These are phyloP conservation scores for Erysimum cheiri DNA, from an alignment of 441 rosid species.

Conservation along the genomic window DNA sequence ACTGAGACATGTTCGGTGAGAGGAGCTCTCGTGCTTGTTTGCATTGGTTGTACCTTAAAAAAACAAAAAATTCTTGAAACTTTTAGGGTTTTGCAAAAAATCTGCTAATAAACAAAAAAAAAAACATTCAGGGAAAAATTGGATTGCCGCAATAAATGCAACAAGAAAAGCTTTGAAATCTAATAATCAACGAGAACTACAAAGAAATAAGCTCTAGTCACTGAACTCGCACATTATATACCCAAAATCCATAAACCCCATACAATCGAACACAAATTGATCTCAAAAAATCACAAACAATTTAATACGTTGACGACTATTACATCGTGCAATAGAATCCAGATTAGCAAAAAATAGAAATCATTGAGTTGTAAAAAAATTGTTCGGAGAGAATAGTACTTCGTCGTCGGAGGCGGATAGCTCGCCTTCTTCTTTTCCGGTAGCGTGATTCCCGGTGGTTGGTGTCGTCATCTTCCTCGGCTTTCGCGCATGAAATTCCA, in stretches of 20 bases:
- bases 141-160: slow-evolving; percentile 8
- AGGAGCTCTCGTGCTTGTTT: slow-evolving; percentile 49
- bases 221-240: slow-evolving; percentile 1
- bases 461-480: slow-evolving; percentile 28
- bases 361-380: not conserved
- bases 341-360: slow-evolving; percentile 20
- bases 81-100: slow-evolving; percentile 25
- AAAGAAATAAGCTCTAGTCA: slow-evolving; percentile 8
- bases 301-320: not conserved
- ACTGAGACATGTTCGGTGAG: slow-evolving; percentile 34
- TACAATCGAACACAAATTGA: not conserved
- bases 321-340: not conserved
- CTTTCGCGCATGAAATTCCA: not conserved
- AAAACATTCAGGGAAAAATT: not conserved
- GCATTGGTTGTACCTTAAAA: slow-evolving; percentile 38
- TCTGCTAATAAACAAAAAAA: not conserved
- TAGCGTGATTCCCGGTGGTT: slow-evolving; percentile 42
- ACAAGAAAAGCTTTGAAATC: slow-evolving; percentile 8
- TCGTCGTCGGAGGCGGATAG: slow-evolving; percentile 74
- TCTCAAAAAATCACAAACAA: not conserved
- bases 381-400: slow-evolving; percentile 44
- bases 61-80: not conserved
- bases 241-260: slow-evolving; percentile 32
- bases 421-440: slow-evolving; percentile 85
- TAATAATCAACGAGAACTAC: not conserved